phyloP scores from a whole-genome alignment of 306 rosid genomes.

The Cucumis melo region DNA sequence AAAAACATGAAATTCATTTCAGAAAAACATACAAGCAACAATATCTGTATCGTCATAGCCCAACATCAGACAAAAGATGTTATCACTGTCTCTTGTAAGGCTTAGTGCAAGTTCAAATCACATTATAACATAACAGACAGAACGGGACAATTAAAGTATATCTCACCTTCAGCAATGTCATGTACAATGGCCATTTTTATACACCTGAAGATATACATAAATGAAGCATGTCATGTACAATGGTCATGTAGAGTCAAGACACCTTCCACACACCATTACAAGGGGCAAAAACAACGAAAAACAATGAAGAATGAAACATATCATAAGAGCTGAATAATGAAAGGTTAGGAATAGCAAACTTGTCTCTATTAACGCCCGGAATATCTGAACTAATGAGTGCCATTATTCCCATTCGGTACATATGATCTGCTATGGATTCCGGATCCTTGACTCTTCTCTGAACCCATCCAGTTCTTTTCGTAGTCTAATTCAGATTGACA shows the following conservation, averaged over 20 bases:
- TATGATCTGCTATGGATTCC: constrained; percentile 87
- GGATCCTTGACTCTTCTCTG: constrained; percentile 42
- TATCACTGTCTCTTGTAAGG: background rate
- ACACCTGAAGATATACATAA: constrained; percentile 40
- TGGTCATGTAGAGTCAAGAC: constrained; percentile 30
- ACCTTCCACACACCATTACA: background rate
- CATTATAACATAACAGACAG: background rate
- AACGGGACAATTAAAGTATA: background rate
- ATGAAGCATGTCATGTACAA: constrained; percentile 90
- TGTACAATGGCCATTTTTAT: constrained; percentile 91
- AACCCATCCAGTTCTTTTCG: constrained; percentile 84
- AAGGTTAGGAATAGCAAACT: constrained; percentile 22
- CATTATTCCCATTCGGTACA: constrained; percentile 86
- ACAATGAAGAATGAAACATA: background rate
- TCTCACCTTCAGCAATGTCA: constrained; percentile 76
- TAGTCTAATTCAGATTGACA: constrained; percentile 31
- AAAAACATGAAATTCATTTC: background rate
- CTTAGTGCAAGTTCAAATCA: background rate
- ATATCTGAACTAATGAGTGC: constrained; percentile 72
- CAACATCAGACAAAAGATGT: background rate
- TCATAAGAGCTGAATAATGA: background rate
- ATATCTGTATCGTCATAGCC: background rate
- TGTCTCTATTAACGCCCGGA: constrained; percentile 68
- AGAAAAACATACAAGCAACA: background rate
- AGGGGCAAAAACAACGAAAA: background rate